Conservation (phyloP, 148 eudicot species). For the Nyssa sinensis region DNA sequence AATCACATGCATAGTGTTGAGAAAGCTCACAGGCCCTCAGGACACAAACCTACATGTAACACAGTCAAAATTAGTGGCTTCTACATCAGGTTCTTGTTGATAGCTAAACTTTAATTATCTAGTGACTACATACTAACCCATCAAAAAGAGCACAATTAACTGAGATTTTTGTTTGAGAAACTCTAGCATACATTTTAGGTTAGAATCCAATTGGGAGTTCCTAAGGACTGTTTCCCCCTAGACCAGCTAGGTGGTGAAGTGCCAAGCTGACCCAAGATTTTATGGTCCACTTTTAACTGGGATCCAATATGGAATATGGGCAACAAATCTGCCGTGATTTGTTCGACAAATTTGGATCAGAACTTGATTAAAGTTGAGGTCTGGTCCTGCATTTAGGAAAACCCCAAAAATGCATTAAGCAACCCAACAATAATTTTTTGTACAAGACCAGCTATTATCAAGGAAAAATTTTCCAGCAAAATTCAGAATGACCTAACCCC, state of each 20-base stretch:
- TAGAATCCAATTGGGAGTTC: no score
- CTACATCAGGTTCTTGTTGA: neutral
- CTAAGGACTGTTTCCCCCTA: no score
- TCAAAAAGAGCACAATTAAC: no score
- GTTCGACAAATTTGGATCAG: neutral
- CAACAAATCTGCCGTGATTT: neutral
- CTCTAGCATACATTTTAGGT: no score
- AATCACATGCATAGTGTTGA: slow-evolving; percentile 51
- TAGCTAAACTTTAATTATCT: neutral
- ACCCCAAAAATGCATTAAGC: neutral
- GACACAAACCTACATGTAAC: slow-evolving; percentile 15
- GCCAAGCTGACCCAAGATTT: no score
- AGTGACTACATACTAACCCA: no score
- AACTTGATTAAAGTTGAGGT: no score
- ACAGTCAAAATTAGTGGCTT: slow-evolving; percentile 4
- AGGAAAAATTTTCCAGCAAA: neutral
- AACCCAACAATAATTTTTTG: neutral
- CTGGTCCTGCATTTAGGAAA: no score
- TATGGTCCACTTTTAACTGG: no score
- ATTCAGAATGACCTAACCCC: neutral
- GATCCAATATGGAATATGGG: no score
- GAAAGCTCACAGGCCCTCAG: slow-evolving; percentile 5
- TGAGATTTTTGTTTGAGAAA: no score
- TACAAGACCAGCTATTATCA: neutral
- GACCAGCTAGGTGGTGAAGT: no score